Evolutionary conservation across 164 flowering plant genomes (phyloP), one percentile per base, ranked within the genome.

Genomic region (Berberis thunbergii): DNA sequence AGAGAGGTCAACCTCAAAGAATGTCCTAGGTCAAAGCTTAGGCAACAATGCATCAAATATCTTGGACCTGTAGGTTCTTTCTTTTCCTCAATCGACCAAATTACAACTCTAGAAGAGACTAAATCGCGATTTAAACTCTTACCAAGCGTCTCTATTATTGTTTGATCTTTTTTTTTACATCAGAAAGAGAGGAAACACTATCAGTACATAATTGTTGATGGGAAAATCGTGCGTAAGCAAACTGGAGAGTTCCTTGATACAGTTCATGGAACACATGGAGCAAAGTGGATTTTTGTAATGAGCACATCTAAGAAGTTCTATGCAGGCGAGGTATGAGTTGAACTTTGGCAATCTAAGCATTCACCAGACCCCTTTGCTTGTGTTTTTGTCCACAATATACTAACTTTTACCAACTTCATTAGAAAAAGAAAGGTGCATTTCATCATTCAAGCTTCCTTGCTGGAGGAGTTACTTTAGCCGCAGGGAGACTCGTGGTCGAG

Each of bases 371-470:
- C 41, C 12, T 53, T 1, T 54, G 7, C n/a, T 40, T 57, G 45
- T 62, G 26, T 45, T 49, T 56, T 9, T 60, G 48, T 48, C 41
- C 43, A 7, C 41, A 10, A 2, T 54, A 48, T 66, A 61, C 50
- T 49, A 3, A 54, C 50, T 63, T 46, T 55, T 42, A 2, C 46
- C 7, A 61, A 40, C 54, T 43, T 49, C 26, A 26, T 46, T 79
- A 90, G 98, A 93, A 93, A 72, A 84, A 82, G 85, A 93, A 87
- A 61, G 97, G 98, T 59, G 8, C 11, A 44, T 94, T 94, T 75
- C 97, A 94, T 69, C 98, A 90, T 74, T 93, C 97, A 5, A 86
- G 94, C 82, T 93, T 90, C 72, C 81, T 90, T 55, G 97, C 98
- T 1, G 96, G 98, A 52, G 98, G 97, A 26, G 85, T 86, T 49